Percentiles rank a stretch among this genome's conserved stretches.
Evolutionary conservation across 83 land plant genomes (phyloP).

Genomic region (Thuja plicata): DNA sequence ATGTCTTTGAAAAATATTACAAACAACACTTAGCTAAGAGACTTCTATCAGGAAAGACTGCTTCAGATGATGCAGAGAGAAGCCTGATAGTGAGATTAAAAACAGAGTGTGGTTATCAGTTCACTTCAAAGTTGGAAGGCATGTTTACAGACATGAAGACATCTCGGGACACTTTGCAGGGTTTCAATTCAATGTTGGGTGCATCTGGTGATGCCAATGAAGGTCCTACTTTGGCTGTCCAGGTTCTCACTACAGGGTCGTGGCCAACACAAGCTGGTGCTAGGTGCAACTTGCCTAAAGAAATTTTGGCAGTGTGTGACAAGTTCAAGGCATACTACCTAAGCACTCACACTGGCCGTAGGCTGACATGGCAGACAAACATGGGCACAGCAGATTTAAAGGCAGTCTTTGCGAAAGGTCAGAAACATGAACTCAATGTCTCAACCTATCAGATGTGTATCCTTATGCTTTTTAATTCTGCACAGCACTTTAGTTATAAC

Average conservation of each 20-base stretch:
- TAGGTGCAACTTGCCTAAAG: conserved; percentile 87
- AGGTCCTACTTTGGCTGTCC: conserved; percentile 80
- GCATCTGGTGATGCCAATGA: conserved; percentile 53
- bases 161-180: conserved; percentile 94
- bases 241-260: conserved; percentile 95
- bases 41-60: conserved; percentile 90
- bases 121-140: conserved; percentile 96
- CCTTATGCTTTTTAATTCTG: conserved; percentile 82
- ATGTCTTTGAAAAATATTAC: conserved; percentile 97
- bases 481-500: conserved; percentile 68
- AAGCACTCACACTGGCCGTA: conserved; percentile 92
- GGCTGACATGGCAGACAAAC: conserved; percentile 94
- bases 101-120: conserved; percentile 99
- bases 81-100: conserved; percentile 92
- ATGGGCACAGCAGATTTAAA: conserved; percentile 98
- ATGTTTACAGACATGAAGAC: conserved; percentile 99
- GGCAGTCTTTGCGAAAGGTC: conserved; percentile 88
- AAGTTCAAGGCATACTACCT: conserved; percentile 81
- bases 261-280: conserved; percentile 96
- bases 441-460: conserved; percentile 96
- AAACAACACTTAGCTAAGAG: conserved; percentile 97
- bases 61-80: conserved; percentile 98
- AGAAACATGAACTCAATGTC: conserved; percentile 93
- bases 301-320: conserved; percentile 81
- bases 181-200: conserved; percentile 59